Conservation (phyloP, 257 asterid species). For the Paraleonurus japonicus region DNA sequence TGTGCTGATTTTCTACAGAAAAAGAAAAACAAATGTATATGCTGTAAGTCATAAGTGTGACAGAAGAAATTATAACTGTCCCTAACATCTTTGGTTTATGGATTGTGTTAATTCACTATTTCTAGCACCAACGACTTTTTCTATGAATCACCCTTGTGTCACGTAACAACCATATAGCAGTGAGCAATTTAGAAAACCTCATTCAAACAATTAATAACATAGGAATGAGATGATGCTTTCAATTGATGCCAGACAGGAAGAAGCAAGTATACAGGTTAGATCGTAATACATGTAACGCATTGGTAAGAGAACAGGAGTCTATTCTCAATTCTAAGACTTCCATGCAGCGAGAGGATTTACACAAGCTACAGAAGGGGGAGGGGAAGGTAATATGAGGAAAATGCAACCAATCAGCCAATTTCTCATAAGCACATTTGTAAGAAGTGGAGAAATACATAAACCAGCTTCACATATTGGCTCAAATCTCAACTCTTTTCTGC, state of each 20-base stretch:
- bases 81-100: conserved; percentile 9
- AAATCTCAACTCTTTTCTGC: background rate
- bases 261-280: background rate
- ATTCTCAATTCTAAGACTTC: background rate
- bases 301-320: background rate
- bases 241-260: background rate
- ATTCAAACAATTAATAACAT: background rate
- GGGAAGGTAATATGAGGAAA: background rate
- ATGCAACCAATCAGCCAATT: background rate
- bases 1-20: conserved; percentile 43
- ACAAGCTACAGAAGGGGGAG: background rate
- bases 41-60: background rate
- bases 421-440: background rate
- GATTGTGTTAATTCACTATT: background rate
- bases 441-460: background rate
- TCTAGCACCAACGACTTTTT: conserved; percentile 2
- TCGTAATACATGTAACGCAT: background rate
- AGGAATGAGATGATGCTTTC: background rate
- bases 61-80: background rate
- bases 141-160: background rate
- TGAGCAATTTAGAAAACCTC: background rate
- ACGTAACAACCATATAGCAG: background rate
- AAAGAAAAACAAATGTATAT: conserved; percentile 15
- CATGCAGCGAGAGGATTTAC: background rate
- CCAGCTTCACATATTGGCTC: background rate